Conservation (phyloP, 2,329 filamentous ascomycete genomes). For the Trichophyton rubrum region DNA sequence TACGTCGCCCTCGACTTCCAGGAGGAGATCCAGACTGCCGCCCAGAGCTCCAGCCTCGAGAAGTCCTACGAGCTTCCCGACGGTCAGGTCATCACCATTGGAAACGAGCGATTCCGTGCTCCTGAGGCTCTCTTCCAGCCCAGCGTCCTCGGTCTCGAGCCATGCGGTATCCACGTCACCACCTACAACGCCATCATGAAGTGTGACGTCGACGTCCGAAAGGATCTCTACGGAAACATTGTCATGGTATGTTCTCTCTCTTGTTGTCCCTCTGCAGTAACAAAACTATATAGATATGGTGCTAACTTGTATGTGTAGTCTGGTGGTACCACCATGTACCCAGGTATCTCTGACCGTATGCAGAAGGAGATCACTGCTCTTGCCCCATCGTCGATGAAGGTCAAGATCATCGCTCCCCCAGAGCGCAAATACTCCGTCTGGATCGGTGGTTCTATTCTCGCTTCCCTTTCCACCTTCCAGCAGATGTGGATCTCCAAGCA, state of each 20-base stretch:
- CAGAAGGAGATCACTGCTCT: constrained; percentile 99
- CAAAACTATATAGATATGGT: background rate
- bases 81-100: constrained; percentile 99
- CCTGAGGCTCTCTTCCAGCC: constrained; percentile 99
- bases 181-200: constrained; percentile 99
- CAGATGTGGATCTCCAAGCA: constrained; percentile 99
- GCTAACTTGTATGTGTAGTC: constrained; percentile 46
- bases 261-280: background rate
- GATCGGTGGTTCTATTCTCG: constrained; percentile 99
- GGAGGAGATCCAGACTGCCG: constrained; percentile 99
- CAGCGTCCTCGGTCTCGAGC: constrained; percentile 94
- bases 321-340: constrained; percentile 99
- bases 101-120: constrained; percentile 99
- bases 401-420: constrained; percentile 99
- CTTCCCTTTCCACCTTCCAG: constrained; percentile 99
- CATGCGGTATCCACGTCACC: constrained; percentile 97
- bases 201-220: constrained; percentile 99
- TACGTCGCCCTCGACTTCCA: constrained; percentile 99
- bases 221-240: constrained; percentile 99
- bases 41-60: constrained; percentile 97
- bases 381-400: constrained; percentile 99
- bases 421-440: constrained; percentile 99
- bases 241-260: constrained; percentile 68
- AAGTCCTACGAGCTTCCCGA: constrained; percentile 99
- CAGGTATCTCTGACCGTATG: constrained; percentile 99